Evolutionary conservation across 2,329 filamentous ascomycete genomes (phyloP).

Genomic region (Fusarium piperis): DNA sequence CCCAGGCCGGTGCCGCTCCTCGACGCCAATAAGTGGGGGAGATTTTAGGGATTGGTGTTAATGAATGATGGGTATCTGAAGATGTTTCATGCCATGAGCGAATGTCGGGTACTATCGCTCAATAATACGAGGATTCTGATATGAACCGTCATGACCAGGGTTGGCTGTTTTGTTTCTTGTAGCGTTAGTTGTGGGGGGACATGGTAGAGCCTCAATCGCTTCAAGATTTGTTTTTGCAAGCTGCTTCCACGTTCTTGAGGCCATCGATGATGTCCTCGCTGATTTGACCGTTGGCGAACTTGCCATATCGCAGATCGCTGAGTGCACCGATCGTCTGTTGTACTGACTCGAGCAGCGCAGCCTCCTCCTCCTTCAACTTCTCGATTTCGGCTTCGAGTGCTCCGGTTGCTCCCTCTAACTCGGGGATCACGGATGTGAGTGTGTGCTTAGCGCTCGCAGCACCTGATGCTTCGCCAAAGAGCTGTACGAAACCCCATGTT

Average conservation of each 20-base stretch:
- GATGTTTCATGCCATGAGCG: conserved; percentile 14
- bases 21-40: conserved; percentile 28
- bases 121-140: conserved; percentile 23
- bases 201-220: conserved; percentile 28
- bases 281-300: conserved; percentile 71
- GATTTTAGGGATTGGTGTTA: not conserved
- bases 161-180: conserved; percentile 26
- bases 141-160: conserved; percentile 17
- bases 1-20: conserved; percentile 21
- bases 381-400: conserved; percentile 75
- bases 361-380: conserved; percentile 72
- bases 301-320: conserved; percentile 85
- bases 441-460: conserved; percentile 65
- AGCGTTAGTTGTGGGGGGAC: conserved; percentile 20
- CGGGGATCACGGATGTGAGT: conserved; percentile 71
- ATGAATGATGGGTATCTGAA: conserved; percentile 17
- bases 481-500: conserved; percentile 50
- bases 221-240: conserved; percentile 64
- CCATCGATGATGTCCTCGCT: conserved; percentile 74
- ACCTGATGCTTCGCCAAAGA: conserved; percentile 64
- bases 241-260: conserved; percentile 64
- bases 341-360: conserved; percentile 67
- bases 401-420: conserved; percentile 72
- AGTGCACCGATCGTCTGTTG: conserved; percentile 74
- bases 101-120: conserved; percentile 24